Conservation (phyloP, 2,329 filamentous ascomycete species). For the Fusarium buxicola region DNA sequence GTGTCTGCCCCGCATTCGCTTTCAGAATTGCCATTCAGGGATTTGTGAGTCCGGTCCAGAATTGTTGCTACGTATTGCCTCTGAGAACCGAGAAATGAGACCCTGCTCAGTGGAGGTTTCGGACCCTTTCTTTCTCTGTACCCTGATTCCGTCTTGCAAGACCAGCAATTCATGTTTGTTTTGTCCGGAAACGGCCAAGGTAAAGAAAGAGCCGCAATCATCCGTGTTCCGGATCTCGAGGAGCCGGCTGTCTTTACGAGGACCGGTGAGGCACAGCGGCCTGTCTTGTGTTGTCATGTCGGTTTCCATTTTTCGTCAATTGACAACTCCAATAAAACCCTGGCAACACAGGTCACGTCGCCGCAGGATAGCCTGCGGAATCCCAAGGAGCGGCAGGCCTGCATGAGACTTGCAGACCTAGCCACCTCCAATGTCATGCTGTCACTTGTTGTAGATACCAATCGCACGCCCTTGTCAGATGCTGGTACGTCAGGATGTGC, state of each 20-base stretch:
- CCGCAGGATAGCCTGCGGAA: conserved; percentile 14
- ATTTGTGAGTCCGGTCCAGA: conserved; percentile 4
- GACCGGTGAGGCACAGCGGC: conserved; percentile 7
- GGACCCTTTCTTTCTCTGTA: conserved; percentile 22
- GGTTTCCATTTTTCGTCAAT: conserved; percentile 22
- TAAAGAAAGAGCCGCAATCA: conserved; percentile 29
- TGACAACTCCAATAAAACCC: conserved; percentile 23
- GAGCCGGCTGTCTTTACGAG: conserved; percentile 10
- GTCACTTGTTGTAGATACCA: conserved; percentile 29
- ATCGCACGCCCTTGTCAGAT: conserved; percentile 15
- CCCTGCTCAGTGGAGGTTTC: conserved; percentile 23
- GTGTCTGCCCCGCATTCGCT: conserved; percentile 36
- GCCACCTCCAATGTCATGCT: conserved; percentile 17
- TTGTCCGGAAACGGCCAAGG: conserved; percentile 12
- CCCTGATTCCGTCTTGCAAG: conserved; percentile 2
- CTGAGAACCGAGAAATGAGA: conserved; percentile 25
- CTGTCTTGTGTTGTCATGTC: conserved; percentile 10
- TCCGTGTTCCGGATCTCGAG: conserved; percentile 1
- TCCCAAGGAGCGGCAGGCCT: conserved; percentile 26
- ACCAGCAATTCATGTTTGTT: conserved; percentile 7
- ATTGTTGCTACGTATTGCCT: conserved; percentile 22
- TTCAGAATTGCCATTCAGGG: conserved; percentile 14
- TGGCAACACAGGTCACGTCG: conserved; percentile 26
- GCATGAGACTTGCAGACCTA: conserved; percentile 36
- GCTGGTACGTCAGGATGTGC: conserved; percentile 35